Percentiles rank a stretch among this genome's conserved stretches.
These are phyloP conservation scores for Halophytophthora polymorphica DNA, from an alignment of 352 stramenopile genomes.

Conservation along the genomic window DNA sequence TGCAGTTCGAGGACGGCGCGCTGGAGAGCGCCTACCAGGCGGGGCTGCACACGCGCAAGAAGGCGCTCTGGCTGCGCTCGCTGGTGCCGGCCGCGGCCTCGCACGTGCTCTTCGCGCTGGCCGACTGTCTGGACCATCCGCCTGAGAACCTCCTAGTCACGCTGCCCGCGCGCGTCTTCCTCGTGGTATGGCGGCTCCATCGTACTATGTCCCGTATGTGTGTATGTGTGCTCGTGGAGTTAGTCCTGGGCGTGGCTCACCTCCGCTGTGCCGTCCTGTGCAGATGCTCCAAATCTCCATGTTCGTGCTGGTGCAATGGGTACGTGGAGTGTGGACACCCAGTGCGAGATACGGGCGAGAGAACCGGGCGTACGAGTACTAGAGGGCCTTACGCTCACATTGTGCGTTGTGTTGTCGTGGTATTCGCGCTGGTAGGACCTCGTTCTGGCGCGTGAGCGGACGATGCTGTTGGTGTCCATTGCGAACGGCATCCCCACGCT, in stretches of 20 bases:
- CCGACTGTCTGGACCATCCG: slow-evolving; percentile 69
- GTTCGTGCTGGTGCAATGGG: slow-evolving; percentile 72
- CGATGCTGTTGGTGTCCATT: slow-evolving; percentile 72
- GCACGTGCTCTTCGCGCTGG: slow-evolving; percentile 73
- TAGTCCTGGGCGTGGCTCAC: background rate
- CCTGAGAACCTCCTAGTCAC: slow-evolving; percentile 68
- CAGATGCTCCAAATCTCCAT: slow-evolving; percentile 73
- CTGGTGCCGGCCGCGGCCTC: slow-evolving; percentile 66
- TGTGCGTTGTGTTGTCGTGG: background rate
- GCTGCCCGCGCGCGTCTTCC: slow-evolving; percentile 60
- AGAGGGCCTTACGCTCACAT: background rate
- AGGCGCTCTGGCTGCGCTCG: slow-evolving; percentile 78
- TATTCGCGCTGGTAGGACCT: slow-evolving; percentile 36
- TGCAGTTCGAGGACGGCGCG: slow-evolving; percentile 68
- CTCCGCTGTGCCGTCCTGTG: background rate
- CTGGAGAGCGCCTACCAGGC: slow-evolving; percentile 69
- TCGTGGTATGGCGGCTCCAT: slow-evolving; percentile 29
- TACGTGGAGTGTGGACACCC: slow-evolving; percentile 14
- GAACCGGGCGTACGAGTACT: background rate
- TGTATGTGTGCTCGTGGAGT: background rate
- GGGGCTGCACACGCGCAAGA: slow-evolving; percentile 68
- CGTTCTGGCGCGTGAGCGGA: slow-evolving; percentile 54
- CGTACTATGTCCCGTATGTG: background rate
- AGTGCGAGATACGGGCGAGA: too few relatives aligned
- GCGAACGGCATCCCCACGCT: slow-evolving; percentile 70